Percentiles rank a stretch among this genome's conserved stretches.
phyloP scores from a whole-genome alignment of 192 early-diverging fungal species.

The Umbelopsis ramanniana region DNA sequence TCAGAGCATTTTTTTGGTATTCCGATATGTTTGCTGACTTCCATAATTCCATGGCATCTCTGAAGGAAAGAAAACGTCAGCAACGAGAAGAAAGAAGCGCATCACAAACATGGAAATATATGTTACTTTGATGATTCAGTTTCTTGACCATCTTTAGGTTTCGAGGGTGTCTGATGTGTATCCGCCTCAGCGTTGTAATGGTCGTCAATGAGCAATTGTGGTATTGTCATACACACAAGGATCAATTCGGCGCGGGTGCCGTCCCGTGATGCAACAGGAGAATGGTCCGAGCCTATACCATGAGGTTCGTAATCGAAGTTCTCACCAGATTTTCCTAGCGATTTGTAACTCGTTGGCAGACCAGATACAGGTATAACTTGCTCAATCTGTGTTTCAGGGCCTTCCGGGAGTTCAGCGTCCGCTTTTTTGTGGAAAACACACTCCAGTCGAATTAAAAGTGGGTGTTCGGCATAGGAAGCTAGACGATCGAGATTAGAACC shows the following conservation, averaged over 20 bases:
- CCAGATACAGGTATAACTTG: conserved; percentile 51
- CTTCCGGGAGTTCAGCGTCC: conserved; percentile 35
- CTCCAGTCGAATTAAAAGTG: conserved; percentile 70
- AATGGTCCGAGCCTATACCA: conserved; percentile 60
- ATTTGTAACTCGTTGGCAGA: conserved; percentile 60
- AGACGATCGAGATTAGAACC: conserved; percentile 39
- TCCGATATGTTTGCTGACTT: not conserved
- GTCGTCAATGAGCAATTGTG: conserved; percentile 20
- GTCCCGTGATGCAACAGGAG: conserved; percentile 71
- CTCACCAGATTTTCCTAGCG: not conserved
- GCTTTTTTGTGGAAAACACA: conserved; percentile 62
- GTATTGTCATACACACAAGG: conserved; percentile 66
- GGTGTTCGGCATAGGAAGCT: conserved; percentile 63
- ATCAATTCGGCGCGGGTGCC: conserved; percentile 70
- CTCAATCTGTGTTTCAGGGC: conserved; percentile 2
- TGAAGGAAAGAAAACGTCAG: not conserved
- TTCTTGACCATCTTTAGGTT: not conserved
- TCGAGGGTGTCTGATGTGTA: not conserved
- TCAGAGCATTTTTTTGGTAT: conserved; percentile 57
- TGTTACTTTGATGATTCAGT: not conserved
- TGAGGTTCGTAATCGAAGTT: conserved; percentile 62
- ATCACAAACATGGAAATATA: not conserved
- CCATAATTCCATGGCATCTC: not conserved
- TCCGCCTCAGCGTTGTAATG: not conserved
- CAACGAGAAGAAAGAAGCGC: not conserved